Evolutionary conservation across 768 basidiomycete genomes (phyloP).

Genomic region (Boletus coccyginus): DNA sequence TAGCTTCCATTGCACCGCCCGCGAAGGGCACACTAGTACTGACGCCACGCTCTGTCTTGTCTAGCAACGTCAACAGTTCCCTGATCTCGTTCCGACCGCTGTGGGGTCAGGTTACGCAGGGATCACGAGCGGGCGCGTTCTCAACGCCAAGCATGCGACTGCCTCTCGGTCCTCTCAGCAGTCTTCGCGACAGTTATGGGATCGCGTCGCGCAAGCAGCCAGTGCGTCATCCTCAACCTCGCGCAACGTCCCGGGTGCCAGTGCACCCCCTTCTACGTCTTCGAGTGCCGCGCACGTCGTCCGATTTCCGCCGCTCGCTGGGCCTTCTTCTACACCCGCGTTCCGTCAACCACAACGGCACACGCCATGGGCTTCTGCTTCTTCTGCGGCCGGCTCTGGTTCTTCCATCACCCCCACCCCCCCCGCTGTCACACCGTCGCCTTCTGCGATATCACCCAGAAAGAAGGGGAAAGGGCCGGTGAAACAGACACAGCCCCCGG

Average conservation of each 20-base stretch:
- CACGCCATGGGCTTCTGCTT: conserved; percentile 57
- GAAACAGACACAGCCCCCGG: conserved; percentile 34
- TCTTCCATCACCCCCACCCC: not conserved
- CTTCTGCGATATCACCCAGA: not conserved
- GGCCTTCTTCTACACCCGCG: not conserved
- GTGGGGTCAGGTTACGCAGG: conserved; percentile 70
- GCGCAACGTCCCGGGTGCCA: conserved; percentile 14
- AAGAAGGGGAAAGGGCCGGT: conserved; percentile 5
- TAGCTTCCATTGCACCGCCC: conserved; percentile 33
- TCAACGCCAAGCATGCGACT: conserved; percentile 80
- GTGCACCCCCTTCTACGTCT: conserved; percentile 22
- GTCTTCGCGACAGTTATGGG: conserved; percentile 72
- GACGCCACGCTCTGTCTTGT: not conserved
- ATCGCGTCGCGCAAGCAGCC: conserved; percentile 85
- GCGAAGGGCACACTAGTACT: not conserved
- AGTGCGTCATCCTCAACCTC: conserved; percentile 41
- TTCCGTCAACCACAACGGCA: conserved; percentile 48
- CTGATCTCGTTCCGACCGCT: conserved; percentile 62
- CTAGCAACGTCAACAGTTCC: conserved; percentile 84
- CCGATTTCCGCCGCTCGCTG: conserved; percentile 32
- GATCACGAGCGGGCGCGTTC: conserved; percentile 76
- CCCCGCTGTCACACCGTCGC: not conserved
- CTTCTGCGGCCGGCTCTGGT: conserved; percentile 5
- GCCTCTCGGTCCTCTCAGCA: conserved; percentile 52
- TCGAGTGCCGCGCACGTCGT: conserved; percentile 21